phyloP scores from a whole-genome alignment of 768 basidiomycete species.

The Gymnopilus junonius region DNA sequence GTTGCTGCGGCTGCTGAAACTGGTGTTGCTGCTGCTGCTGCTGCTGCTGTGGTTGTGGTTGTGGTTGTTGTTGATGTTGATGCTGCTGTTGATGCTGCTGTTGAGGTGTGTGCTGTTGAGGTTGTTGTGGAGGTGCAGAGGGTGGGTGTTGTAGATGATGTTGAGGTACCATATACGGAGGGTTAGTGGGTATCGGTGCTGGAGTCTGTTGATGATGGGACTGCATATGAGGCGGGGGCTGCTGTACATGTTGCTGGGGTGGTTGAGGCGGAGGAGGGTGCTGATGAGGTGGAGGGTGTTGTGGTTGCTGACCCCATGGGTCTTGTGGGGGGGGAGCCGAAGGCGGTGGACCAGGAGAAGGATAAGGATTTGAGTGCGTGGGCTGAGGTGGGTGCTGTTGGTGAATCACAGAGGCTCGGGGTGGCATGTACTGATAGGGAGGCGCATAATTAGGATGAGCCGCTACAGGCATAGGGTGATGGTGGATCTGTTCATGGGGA shows the following conservation, averaged over 20 bases:
- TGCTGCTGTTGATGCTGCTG: constrained; percentile 25
- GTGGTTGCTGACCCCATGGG: constrained; percentile 41
- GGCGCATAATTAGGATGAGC: constrained; percentile 38
- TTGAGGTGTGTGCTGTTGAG: constrained; percentile 23
- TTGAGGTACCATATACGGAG: constrained; percentile 25
- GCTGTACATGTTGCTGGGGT: constrained; percentile 26
- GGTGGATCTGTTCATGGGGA: constrained; percentile 48
- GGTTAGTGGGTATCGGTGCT: constrained; percentile 20
- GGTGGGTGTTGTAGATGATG: constrained; percentile 33
- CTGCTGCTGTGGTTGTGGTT: constrained; percentile 19
- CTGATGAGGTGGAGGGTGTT: constrained; percentile 34
- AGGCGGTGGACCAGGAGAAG: constrained; percentile 45
- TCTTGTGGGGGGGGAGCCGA: constrained; percentile 44
- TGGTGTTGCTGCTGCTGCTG: constrained; percentile 14
- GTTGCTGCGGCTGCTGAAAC: constrained; percentile 18
- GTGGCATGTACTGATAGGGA: constrained; percentile 34
- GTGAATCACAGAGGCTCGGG: constrained; percentile 32
- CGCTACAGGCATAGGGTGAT: constrained; percentile 40
- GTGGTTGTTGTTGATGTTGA: constrained; percentile 27
- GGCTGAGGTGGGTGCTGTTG: constrained; percentile 40
- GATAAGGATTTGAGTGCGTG: constrained; percentile 48
- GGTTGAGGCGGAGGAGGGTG: constrained; percentile 19
- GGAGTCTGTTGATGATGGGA: constrained; percentile 27
- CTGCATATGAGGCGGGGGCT: constrained; percentile 19
- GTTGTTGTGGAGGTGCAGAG: too few relatives aligned